A percentile compares a stretch with the other conserved stretches of the same genome.
These are phyloP conservation scores for Cylindrodendrum hubeiense DNA, from an alignment of 2,329 filamentous ascomycete species.

Conservation along the genomic window DNA sequence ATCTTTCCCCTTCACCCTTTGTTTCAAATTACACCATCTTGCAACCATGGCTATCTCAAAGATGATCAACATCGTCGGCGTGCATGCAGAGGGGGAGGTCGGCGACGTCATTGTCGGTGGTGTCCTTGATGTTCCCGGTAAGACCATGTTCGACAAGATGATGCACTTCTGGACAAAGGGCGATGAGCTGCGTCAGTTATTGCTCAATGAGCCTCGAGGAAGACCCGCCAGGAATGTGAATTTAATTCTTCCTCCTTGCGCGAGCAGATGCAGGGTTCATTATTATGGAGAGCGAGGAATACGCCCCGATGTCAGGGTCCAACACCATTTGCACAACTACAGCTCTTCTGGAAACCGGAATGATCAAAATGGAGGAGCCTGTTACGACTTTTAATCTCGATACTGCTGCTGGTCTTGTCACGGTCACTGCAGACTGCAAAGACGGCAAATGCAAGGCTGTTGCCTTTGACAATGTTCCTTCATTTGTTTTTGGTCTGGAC, in stretches of 20 bases:
- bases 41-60: too few relatives aligned
- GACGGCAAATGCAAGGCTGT: conserved; percentile 58
- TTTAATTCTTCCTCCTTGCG: conserved; percentile 50
- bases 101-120: conserved; percentile 63
- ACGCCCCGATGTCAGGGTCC: conserved; percentile 54
- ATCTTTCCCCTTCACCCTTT: too few relatives aligned
- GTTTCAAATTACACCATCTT: too few relatives aligned
- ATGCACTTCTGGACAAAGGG: conserved; percentile 22
- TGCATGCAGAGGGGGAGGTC: conserved; percentile 57
- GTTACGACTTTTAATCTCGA: conserved; percentile 55
- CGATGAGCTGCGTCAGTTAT: conserved; percentile 24
- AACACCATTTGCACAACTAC: conserved; percentile 59
- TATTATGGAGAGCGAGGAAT: conserved; percentile 61
- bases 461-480: conserved; percentile 58
- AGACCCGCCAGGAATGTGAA: conserved; percentile 35
- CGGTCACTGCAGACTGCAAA: conserved; percentile 55
- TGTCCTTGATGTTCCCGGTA: conserved; percentile 56
- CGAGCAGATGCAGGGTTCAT: conserved; percentile 58
- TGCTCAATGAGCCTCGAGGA: conserved; percentile 31
- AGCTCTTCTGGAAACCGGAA: conserved; percentile 60
- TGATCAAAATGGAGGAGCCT: conserved; percentile 59
- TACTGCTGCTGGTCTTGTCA: conserved; percentile 58
- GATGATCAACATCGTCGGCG: conserved; percentile 51
- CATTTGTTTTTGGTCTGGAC: conserved; percentile 57
- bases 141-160: conserved; percentile 64